Percentiles rank a stretch among this genome's conserved stretches.
Evolutionary conservation across 495 filamentous ascomycete species (phyloP).

Genomic region (Podospora anserina): DNA sequence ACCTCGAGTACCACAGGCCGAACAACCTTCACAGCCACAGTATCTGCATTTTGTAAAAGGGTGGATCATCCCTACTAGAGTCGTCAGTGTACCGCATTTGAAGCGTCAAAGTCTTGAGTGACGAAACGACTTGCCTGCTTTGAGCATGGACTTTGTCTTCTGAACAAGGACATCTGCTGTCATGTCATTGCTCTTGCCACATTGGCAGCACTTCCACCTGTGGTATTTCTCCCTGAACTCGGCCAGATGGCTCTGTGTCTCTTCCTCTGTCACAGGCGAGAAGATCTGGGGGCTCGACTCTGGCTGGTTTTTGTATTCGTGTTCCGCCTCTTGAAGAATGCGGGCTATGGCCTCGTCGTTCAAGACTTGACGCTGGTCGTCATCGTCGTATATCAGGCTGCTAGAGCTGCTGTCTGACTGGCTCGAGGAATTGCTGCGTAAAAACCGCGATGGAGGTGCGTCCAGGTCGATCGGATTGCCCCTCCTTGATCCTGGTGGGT

Average conservation of each 20-base stretch:
- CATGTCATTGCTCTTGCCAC: background rate
- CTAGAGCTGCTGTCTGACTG: background rate
- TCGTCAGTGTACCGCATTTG: background rate
- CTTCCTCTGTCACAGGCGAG: background rate
- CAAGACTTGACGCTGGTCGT: background rate
- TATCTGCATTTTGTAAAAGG: slow-evolving; percentile 16
- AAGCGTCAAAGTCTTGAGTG: background rate
- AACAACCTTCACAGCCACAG: slow-evolving; percentile 16
- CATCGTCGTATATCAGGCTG: background rate
- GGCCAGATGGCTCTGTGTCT: background rate
- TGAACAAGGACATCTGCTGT: background rate
- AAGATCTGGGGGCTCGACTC: background rate
- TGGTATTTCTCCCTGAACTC: background rate
- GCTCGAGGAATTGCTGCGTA: background rate
- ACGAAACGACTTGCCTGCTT: background rate
- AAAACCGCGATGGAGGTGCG: background rate
- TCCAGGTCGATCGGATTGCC: background rate
- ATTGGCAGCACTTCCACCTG: background rate
- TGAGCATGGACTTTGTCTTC: slow-evolving; percentile 13
- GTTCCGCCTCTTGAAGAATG: background rate
- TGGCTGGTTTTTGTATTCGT: background rate
- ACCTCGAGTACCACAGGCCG: background rate
- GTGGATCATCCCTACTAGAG: slow-evolving; percentile 19
- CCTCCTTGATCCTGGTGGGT: background rate
- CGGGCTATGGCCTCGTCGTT: slow-evolving; percentile 2